phyloP scores from a whole-genome alignment of 805 yeast species.

The Kluyveromyces nonfermentans region DNA sequence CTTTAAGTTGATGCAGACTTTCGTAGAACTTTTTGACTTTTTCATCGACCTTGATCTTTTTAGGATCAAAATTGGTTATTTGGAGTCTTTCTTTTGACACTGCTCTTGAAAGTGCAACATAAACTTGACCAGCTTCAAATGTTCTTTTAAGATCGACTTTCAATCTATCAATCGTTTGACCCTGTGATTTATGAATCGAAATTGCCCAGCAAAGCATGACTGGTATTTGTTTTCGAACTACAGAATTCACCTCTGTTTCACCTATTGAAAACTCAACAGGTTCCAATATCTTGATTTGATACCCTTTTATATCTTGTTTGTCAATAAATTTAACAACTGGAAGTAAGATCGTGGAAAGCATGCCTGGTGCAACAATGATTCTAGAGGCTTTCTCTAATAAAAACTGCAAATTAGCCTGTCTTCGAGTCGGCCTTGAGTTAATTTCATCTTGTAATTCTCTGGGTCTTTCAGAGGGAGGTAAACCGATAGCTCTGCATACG shows the following conservation, averaged over 20 bases:
- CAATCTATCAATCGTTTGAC: conserved; percentile 67
- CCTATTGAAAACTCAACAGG: conserved; percentile 34
- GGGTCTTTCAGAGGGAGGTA: conserved; percentile 14
- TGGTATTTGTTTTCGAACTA: conserved; percentile 53
- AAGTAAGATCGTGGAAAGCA: conserved; percentile 12
- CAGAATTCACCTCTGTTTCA: conserved; percentile 23
- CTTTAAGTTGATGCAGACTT: conserved; percentile 29
- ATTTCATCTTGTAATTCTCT: conserved; percentile 22
- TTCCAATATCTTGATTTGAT: conserved; percentile 28
- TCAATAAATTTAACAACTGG: conserved; percentile 30
- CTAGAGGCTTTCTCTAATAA: conserved; percentile 12
- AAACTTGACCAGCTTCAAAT: conserved; percentile 78
- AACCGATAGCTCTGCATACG: conserved; percentile 26
- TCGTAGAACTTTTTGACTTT: conserved; percentile 55
- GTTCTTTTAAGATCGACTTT: conserved; percentile 56
- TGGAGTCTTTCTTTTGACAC: conserved; percentile 56
- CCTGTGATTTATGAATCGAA: conserved; percentile 79
- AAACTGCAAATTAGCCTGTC: conserved; percentile 10
- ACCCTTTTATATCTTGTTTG: conserved; percentile 11
- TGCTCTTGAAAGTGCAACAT: conserved; percentile 76
- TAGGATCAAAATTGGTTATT: conserved; percentile 52
- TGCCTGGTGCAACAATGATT: neutral
- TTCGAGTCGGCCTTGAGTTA: conserved; percentile 13
- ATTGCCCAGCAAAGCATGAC: conserved; percentile 71
- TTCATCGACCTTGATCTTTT: conserved; percentile 47